Base-by-base conservation (phyloP, 2,329 filamentous ascomycete genomes). In the Colletotrichum sp. region DNA sequence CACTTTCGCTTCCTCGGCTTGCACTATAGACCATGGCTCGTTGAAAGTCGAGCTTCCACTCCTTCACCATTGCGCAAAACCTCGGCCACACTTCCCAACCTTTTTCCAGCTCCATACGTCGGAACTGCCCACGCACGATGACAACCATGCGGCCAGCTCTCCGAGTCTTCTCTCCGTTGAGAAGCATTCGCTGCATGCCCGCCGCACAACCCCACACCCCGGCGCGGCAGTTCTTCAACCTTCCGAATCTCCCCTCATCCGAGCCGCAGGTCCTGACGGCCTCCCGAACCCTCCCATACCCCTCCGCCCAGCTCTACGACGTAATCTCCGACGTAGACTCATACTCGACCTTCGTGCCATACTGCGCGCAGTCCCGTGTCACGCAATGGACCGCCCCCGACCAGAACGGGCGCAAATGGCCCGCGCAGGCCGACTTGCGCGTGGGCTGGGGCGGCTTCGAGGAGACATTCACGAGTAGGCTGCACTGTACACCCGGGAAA, bases 341-440 rank as follows among this genome's bases (percentile, higher is more conserved):
- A 78, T 99, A 99, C 90, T 88, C 90, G 48, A 84, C 88, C 78
- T 99, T 98, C 88, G 91, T 99, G n/a, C 97, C 97, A 13, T 98
- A 98, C 90, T 98, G 96, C 86, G 90, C 91, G 59, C 88, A 88
- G 61, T 96, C 94, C 48, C 90, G 89, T 76, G 95, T 98, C 55
- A 98, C 95, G 2, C 88, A 89, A 74, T 95, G 94, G 90, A 93
- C 94, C 8, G 70, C 83, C 15, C 87, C 91, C 11, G 88, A 91
- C 81, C 76, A 85, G 30, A 82, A 85, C 3, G 85, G 86, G 32
- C 88, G 87, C 57, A 86, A 85, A 59, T 94, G 91, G 88, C 97
- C 97, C 0, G 90, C 92, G 32, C 90, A 93, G 77, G 97, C 95
- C 16, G 93, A 94, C 81, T 88, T 99, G 15, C 94, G 93, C 11